Evolutionary conservation across 352 stramenopile species (phyloP).

Genomic region (Phytophthora brassicae): DNA sequence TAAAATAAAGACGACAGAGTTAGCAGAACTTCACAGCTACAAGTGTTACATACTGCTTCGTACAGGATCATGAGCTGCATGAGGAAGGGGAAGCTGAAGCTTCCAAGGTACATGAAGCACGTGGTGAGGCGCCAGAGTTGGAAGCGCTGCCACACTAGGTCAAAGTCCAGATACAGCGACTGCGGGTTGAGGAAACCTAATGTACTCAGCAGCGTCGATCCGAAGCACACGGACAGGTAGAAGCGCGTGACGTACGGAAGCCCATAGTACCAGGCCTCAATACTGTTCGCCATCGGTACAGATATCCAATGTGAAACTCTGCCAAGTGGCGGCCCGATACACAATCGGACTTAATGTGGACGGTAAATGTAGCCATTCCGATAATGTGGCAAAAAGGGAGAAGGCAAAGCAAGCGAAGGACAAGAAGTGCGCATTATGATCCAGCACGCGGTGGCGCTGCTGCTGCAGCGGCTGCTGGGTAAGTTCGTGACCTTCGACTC

Average conservation of each 20-base stretch:
- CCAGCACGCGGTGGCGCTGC: constrained; percentile 76
- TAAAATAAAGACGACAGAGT: neutral
- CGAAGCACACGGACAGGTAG: constrained; percentile 84
- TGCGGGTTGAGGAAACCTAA: constrained; percentile 80
- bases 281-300: constrained; percentile 61
- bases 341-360: too few species aligned
- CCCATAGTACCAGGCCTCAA: constrained; percentile 84
- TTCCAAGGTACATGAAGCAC: constrained; percentile 88
- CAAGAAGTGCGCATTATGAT: constrained; percentile 57
- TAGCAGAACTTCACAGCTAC: too few species aligned
- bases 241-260: constrained; percentile 86
- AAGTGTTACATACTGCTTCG: constrained; percentile 19
- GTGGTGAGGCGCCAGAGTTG: constrained; percentile 89
- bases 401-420: too few species aligned
- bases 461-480: constrained; percentile 85
- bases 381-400: neutral
- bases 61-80: constrained; percentile 92
- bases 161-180: constrained; percentile 86
- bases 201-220: constrained; percentile 77
- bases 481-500: constrained; percentile 90
- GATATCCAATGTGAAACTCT: neutral
- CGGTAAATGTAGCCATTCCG: constrained; percentile 1
- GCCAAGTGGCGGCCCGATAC: constrained; percentile 13
- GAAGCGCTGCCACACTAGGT: constrained; percentile 85
- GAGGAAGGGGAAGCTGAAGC: constrained; percentile 89